Evolutionary conservation across 1,284 basidiomycete species (phyloP).

Genomic region (Vanrija sp.): DNA sequence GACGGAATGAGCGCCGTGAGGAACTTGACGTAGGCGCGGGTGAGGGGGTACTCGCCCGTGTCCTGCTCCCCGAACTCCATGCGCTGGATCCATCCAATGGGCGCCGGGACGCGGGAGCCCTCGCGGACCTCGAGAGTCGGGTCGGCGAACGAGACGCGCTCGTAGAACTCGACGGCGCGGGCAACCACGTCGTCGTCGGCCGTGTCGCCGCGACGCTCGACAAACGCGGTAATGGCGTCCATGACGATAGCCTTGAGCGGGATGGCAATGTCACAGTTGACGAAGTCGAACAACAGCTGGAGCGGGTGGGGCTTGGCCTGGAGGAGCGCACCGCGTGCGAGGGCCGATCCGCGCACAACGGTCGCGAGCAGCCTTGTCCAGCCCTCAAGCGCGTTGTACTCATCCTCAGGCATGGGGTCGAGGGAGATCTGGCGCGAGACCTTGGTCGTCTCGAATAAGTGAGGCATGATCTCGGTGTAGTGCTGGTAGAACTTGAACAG

Average conservation of each 20-base stretch:
- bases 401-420: conserved; percentile 34
- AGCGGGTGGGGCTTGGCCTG: conserved; percentile 74
- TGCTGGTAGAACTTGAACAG: conserved; percentile 42
- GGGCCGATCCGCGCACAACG: conserved; percentile 67
- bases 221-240: conserved; percentile 79
- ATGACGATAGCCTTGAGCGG: conserved; percentile 88
- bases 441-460: conserved; percentile 37
- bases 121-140: conserved; percentile 33
- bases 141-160: conserved; percentile 65
- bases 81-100: conserved; percentile 41
- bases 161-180: conserved; percentile 58
- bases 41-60: conserved; percentile 75
- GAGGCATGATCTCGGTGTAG: conserved; percentile 40
- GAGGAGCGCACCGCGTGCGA: conserved; percentile 50
- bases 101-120: conserved; percentile 21
- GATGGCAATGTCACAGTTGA: conserved; percentile 74
- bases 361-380: conserved; percentile 61
- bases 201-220: conserved; percentile 65
- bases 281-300: conserved; percentile 68
- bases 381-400: conserved; percentile 30
- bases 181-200: conserved; percentile 67
- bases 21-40: conserved; percentile 79
- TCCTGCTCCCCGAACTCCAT: conserved; percentile 75
- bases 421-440: conserved; percentile 20
- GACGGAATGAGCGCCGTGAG: conserved; percentile 70